Conservation (phyloP, 805 yeast species). For the Blastobotrys chiropterorum region DNA sequence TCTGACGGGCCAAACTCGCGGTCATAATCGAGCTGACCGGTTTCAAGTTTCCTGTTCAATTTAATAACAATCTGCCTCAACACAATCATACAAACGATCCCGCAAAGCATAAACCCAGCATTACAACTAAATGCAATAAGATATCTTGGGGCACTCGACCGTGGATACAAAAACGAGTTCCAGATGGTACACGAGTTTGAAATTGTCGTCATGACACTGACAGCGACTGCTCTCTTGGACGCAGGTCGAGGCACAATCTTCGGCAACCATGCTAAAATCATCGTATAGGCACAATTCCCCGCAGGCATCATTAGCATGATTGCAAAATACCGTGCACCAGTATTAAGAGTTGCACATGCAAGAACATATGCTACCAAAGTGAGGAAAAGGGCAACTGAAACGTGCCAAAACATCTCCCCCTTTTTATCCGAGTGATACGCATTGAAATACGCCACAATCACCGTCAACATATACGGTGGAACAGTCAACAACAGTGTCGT, state of each 20-base stretch:
- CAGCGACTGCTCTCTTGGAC: slow-evolving; percentile 50
- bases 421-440: slow-evolving; percentile 51
- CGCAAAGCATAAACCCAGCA: slow-evolving; percentile 12
- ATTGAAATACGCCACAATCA: slow-evolving; percentile 44
- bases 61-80: slow-evolving; percentile 7
- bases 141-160: slow-evolving; percentile 11
- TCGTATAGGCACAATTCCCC: slow-evolving; percentile 47
- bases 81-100: slow-evolving; percentile 2
- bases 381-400: slow-evolving; percentile 37
- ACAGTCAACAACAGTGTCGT: slow-evolving; percentile 52
- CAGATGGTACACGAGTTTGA: slow-evolving; percentile 13
- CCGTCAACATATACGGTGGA: slow-evolving; percentile 52
- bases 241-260: slow-evolving; percentile 54
- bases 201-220: slow-evolving; percentile 49
- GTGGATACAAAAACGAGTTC: slow-evolving; percentile 15
- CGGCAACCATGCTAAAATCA: slow-evolving; percentile 50
- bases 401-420: slow-evolving; percentile 49
- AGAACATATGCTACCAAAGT: slow-evolving; percentile 29
- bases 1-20: too few relatives aligned
- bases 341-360: slow-evolving; percentile 35
- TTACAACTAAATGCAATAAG: slow-evolving; percentile 13
- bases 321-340: slow-evolving; percentile 53
- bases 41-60: slow-evolving; percentile 12
- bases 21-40: slow-evolving; percentile 12
- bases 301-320: slow-evolving; percentile 52